Base-by-base conservation (phyloP, 176 grass and related monocot genomes). In the Rhynchospora pubera region DNA sequence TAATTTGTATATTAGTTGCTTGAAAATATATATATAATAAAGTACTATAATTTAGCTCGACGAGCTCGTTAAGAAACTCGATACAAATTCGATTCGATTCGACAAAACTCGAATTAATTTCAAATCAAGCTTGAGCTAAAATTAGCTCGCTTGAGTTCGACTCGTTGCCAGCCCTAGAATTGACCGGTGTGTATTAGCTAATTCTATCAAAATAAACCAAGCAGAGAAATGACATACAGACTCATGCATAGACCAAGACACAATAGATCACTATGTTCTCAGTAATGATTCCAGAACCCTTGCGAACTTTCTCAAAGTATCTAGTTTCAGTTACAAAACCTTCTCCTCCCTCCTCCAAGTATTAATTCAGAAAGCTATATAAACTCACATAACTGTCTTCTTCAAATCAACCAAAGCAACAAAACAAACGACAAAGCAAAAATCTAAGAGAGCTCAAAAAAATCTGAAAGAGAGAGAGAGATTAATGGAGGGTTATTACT, bases 301-400 rank as follows among this genome's bases (percentile, higher is more conserved):
- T 43, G 79, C 59, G 43, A 21, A 65, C 10, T 65, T 81, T 65
- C 79, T 64, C 0, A 28, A 65, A 22, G 13, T 62, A 48, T 64
- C 42, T 1, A 7, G 77, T 3, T 46, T 64, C n/a, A 14, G 11
- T 3, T 46, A 47, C n/a, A 14, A 9, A 43, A n/a, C 42, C 65
- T 15, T 81, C 79, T 65, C 52, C 79, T 65, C 52, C n/a, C 59
- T 64, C 65, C 60, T 13, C 57, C 79, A 81, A 81, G 15, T n/a
- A 34, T 16, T 4, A 8, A 21, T 4, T 8, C 44, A 16, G 13
- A 5, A 81, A 32, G 1, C 79, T 81, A 81, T 81, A 81, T 81
- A 81, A 62, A 48, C 39, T 16, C 10, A 4, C 21, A 81, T 9
- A 65, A 81, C 61, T 51, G 14, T 81, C 19, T 65, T 26, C 43